Percentiles rank a stretch among this genome's conserved stretches.
Evolutionary conservation across 2,329 filamentous ascomycete species (phyloP).

Genomic region (Pleoardoris graminearum): DNA sequence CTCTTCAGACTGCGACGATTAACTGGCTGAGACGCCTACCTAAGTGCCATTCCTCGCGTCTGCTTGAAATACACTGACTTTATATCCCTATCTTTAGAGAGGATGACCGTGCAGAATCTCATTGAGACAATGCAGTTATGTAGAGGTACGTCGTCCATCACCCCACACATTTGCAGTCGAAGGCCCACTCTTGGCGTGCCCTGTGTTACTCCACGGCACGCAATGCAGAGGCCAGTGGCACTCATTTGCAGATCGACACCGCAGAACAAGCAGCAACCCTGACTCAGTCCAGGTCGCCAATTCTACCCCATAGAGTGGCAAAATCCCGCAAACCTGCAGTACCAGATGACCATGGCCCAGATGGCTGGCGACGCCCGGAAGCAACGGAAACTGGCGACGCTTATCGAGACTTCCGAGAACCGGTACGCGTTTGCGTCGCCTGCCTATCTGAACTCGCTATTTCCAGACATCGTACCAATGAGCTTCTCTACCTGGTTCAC

Average conservation of each 20-base stretch:
- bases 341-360: slow-evolving; percentile 51
- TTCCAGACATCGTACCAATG: slow-evolving; percentile 43
- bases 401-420: slow-evolving; percentile 69
- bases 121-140: slow-evolving; percentile 54
- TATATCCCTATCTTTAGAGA: too few relatives aligned
- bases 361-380: slow-evolving; percentile 36
- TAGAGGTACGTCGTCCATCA: slow-evolving; percentile 26
- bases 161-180: background rate
- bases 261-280: slow-evolving; percentile 21
- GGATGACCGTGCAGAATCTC: slow-evolving; percentile 63
- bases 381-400: slow-evolving; percentile 57
- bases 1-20: too few relatives aligned
- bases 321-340: slow-evolving; percentile 54
- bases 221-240: background rate
- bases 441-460: slow-evolving; percentile 59
- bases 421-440: slow-evolving; percentile 66
- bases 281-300: slow-evolving; percentile 25
- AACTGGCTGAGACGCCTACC: too few relatives aligned
- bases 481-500: slow-evolving; percentile 47
- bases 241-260: background rate
- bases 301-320: slow-evolving; percentile 48
- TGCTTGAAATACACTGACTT: too few relatives aligned
- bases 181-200: too few relatives aligned
- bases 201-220: background rate
- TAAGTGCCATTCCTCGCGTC: too few relatives aligned